Conservation (phyloP, 2,329 filamentous ascomycete genomes). For the Talaromyces piceae region DNA sequence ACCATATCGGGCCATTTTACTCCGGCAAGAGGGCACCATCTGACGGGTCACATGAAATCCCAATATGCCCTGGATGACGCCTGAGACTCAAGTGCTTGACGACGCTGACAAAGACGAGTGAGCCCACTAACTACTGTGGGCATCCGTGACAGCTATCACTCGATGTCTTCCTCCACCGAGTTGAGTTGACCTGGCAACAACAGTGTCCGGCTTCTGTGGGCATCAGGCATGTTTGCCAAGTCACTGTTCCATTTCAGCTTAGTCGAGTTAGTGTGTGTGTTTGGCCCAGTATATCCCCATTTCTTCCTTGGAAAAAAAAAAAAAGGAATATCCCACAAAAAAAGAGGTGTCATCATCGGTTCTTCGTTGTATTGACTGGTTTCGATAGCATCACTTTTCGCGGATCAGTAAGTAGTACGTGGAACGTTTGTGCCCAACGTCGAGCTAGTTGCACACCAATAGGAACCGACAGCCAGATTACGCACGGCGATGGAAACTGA, state of each 20-base stretch:
- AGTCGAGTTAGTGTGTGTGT: background rate
- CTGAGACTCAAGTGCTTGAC: background rate
- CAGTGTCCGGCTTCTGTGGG: too few species aligned
- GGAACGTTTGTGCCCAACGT: conserved; percentile 12
- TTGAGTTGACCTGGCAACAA: background rate
- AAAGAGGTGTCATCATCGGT: background rate
- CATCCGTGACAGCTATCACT: background rate
- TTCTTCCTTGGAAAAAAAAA: too few species aligned
- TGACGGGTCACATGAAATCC: background rate
- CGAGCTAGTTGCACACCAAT: conserved; percentile 7
- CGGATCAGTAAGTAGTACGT: background rate
- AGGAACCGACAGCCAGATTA: conserved; percentile 5
- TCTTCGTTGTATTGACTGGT: background rate
- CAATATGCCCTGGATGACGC: too few species aligned
- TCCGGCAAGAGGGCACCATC: conserved; percentile 11
- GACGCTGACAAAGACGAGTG: background rate
- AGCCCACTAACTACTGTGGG: background rate
- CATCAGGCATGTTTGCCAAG: background rate
- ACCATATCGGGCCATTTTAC: conserved; percentile 5
- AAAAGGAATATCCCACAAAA: background rate
- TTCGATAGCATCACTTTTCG: background rate
- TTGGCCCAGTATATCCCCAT: background rate
- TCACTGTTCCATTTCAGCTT: background rate
- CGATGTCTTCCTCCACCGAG: background rate
- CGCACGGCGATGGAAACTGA: conserved; percentile 6